Evolutionary conservation across 2,329 filamentous ascomycete species (phyloP), one percentile per base, ranked within the genome.

Genomic region (Chaetomium sp.): DNA sequence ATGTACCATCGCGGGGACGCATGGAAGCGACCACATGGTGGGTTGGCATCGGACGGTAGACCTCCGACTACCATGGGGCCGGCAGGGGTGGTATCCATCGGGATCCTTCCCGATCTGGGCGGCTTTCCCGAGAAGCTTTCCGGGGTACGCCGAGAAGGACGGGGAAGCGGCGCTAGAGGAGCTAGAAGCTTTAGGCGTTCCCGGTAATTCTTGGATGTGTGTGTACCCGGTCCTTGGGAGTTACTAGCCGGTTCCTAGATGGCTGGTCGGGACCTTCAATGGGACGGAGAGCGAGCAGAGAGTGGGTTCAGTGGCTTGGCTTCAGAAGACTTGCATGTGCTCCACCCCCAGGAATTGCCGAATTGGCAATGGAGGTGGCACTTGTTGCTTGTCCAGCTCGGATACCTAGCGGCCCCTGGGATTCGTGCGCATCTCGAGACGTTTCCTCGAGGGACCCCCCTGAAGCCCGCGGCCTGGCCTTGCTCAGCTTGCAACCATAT

Each of bases 61-160:
- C 47, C 57, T 60, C 57, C 57, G 57, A 33, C 19, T 3, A 21
- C 8, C 38, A 38, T 57, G 38, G 55, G 27, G 55, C 13, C 8
- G n/a, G 16, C 55, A 47, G 35, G 38, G 23, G 16, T 10, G 3
- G 16, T 6, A 2, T 19, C 31, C 29, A 3, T 19, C 45, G 45
- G 45, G 21, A 23, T 50, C 23, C 47, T 50, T 25, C 13, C 47
- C 47, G 47, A 25, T 50, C 50, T 42, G 38, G 38, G 33, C 33
- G 33, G 38, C 38, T 42, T 42, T 42, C 13, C 38, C 38, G 38
- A 42, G 38, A 16, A 16, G 38, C 38, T 7, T 7, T 42, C 38
- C 38, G 38, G 16, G 38, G 38, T 4, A 42, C 16, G 38, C 16
- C 38, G 38, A n/a, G 38, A n/a, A 8, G 38, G 38, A 42, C 38